Evolutionary conservation across 345 rosid species (phyloP).

Genomic region (Heritiera fomes): DNA sequence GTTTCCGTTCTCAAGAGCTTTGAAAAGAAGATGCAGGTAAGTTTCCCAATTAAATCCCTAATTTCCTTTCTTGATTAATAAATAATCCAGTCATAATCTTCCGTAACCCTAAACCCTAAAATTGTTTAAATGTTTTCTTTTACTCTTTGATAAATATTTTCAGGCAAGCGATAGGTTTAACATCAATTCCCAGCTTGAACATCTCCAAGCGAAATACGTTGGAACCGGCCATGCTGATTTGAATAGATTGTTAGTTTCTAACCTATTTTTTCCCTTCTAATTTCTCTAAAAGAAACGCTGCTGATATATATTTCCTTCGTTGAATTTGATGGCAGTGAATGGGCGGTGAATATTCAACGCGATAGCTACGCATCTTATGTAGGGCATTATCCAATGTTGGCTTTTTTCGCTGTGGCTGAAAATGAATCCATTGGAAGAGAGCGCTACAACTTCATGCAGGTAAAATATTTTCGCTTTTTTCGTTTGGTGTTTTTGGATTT

Average conservation of each 20-base stretch:
- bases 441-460: conserved; percentile 97
- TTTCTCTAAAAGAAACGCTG: background rate
- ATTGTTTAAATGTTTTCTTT: background rate
- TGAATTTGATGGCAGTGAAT: conserved; percentile 50
- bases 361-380: conserved; percentile 90
- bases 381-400: conserved; percentile 80
- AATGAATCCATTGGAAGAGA: conserved; percentile 92
- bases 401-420: conserved; percentile 88
- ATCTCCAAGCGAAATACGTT: conserved; percentile 92
- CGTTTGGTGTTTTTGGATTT: background rate
- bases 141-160: background rate
- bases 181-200: conserved; percentile 96
- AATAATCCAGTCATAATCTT: background rate
- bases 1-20: background rate
- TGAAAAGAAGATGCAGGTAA: conserved; percentile 10
- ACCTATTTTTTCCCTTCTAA: background rate
- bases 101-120: background rate
- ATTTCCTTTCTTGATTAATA: background rate
- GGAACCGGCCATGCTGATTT: conserved; percentile 94
- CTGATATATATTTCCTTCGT: background rate
- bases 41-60: background rate
- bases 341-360: conserved; percentile 92
- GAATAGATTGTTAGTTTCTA: conserved; percentile 71
- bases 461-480: conserved; percentile 9
- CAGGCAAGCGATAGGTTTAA: conserved; percentile 98